These are phyloP conservation scores for Sporothrix euskadiensis DNA, from an alignment of 2,329 filamentous ascomycete species.

Conservation along the genomic window DNA sequence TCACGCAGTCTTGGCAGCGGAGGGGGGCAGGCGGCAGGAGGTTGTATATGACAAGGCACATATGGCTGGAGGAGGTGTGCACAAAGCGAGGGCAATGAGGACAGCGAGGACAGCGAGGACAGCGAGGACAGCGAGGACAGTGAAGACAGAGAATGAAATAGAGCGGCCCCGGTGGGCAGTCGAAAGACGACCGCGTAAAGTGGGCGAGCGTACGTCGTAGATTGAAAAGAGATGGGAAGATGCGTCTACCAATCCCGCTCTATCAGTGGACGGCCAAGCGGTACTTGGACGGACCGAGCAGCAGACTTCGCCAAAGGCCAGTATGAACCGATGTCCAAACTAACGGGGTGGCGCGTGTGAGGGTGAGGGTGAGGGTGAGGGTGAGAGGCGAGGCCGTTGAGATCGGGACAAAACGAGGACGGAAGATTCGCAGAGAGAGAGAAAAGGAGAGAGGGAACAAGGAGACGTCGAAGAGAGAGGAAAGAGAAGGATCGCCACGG, in stretches of 20 bases:
- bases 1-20: conserved; percentile 38
- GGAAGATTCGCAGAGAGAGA: conserved; percentile 23
- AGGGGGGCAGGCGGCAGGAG: conserved; percentile 28
- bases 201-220: background rate
- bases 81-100: background rate
- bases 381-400: conserved; percentile 23
- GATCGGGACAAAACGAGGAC: background rate
- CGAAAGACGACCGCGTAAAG: background rate
- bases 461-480: conserved; percentile 8
- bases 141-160: conserved; percentile 10
- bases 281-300: conserved; percentile 46
- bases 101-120: too few species aligned
- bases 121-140: too few species aligned
- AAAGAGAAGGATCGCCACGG: conserved; percentile 17
- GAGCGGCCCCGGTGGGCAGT: background rate
- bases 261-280: conserved; percentile 33
- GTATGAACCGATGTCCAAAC: conserved; percentile 44
- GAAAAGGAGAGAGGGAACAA: conserved; percentile 28
- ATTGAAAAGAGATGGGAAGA: background rate
- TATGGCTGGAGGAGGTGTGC: conserved; percentile 10
- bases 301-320: conserved; percentile 35
- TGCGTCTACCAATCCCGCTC: conserved; percentile 8
- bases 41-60: conserved; percentile 25
- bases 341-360: conserved; percentile 43
- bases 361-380: conserved; percentile 33